A percentile compares a stretch with the other conserved stretches of the same genome.
Evolutionary conservation across 371 early-diverging fungal genomes (phyloP).

Genomic region (Mucor plumbeus): DNA sequence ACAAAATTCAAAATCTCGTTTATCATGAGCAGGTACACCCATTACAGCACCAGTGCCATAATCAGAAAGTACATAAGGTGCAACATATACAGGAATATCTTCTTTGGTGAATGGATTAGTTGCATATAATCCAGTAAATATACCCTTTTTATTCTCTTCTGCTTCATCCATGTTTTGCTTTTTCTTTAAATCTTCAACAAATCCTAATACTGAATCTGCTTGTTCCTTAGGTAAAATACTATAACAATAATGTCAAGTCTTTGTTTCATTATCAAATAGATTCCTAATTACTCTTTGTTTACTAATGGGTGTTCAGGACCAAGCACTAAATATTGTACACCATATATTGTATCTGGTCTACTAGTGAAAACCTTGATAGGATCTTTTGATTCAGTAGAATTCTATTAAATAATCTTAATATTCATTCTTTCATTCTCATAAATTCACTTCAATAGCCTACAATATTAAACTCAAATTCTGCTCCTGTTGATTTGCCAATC

Average conservation of each 20-base stretch:
- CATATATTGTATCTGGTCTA: constrained; percentile 79
- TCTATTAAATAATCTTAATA: background rate
- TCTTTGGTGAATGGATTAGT: constrained; percentile 68
- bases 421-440: background rate
- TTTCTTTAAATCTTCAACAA: constrained; percentile 58
- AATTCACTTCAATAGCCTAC: constrained; percentile 25
- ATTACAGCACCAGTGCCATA: constrained; percentile 90
- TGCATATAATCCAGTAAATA: constrained; percentile 72
- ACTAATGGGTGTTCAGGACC: constrained; percentile 71
- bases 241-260: background rate
- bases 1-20: constrained; percentile 78
- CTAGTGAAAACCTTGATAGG: constrained; percentile 80
- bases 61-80: constrained; percentile 78
- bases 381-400: constrained; percentile 6
- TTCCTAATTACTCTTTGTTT: constrained; percentile 36
- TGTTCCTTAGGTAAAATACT: constrained; percentile 56
- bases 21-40: constrained; percentile 88
- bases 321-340: constrained; percentile 79
- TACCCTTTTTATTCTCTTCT: constrained; percentile 51
- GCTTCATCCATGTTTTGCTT: constrained; percentile 54
- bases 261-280: background rate
- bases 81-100: constrained; percentile 76
- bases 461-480: constrained; percentile 72
- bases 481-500: constrained; percentile 90
- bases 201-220: constrained; percentile 52